A percentile compares a stretch with the other conserved stretches of the same genome.
Evolutionary conservation across 148 eudicot species (phyloP).

Genomic region (Nepenthes gracilis): DNA sequence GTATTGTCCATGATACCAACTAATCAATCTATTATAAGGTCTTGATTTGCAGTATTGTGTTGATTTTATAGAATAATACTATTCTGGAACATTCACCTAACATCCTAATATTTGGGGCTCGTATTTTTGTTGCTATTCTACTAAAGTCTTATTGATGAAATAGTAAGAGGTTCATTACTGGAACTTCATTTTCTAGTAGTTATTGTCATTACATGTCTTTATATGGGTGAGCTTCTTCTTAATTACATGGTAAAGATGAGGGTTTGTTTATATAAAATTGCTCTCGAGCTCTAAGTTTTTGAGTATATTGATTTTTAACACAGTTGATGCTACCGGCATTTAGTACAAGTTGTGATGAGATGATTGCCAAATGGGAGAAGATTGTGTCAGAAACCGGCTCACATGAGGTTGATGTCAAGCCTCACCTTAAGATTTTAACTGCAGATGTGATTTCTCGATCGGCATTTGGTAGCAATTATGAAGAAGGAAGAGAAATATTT

Average conservation of each 20-base stretch:
- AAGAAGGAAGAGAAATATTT: constrained; percentile 21
- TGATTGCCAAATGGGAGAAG: constrained; percentile 26
- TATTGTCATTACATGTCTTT: neutral
- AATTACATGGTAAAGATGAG: neutral
- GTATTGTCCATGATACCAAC: too few species aligned
- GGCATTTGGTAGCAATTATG: constrained; percentile 28
- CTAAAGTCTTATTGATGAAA: too few species aligned
- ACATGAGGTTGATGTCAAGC: constrained; percentile 30
- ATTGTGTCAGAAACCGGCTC: constrained; percentile 10
- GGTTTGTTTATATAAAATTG: neutral
- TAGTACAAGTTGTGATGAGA: constrained; percentile 19
- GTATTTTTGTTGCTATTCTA: too few species aligned
- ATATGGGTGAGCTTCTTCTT: neutral
- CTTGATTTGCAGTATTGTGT: too few species aligned
- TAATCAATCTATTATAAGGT: too few species aligned
- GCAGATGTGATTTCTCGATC: constrained; percentile 32
- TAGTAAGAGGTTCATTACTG: too few species aligned
- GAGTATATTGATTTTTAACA: too few species aligned
- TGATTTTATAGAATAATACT: too few species aligned
- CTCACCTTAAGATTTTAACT: constrained; percentile 18
- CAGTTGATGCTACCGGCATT: constrained; percentile 32
- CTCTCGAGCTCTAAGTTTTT: neutral
- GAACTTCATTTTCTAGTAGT: neutral
- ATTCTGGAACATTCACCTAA: too few species aligned
- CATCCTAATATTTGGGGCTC: too few species aligned